Evolutionary conservation across 305 asterid species (phyloP), one percentile per base, ranked within the genome.

Genomic region (Coffea humblotiana): DNA sequence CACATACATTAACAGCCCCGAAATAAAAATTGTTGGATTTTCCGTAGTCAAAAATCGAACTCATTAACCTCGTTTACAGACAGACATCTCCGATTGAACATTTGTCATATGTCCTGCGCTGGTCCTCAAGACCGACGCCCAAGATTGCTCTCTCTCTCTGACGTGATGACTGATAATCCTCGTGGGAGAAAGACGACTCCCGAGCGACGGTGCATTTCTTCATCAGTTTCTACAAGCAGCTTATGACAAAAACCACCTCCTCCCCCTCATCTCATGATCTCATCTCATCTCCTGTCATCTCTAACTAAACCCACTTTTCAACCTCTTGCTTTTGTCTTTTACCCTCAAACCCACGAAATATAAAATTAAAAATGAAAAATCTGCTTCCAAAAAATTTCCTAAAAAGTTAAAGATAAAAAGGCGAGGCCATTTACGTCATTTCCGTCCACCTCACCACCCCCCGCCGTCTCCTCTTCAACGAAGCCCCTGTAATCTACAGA

Each of bases 361-460:
- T 37, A 43, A 3, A 43, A 12, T 45, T 23, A n/a, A 64, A 8
- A 0, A 80, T 78, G 32, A 2, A 75, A 12, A 76, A 63, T 61
- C 29, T 23, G 15, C 21, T 52, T 64, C 3, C 2, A 52, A 14
- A 56, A 2, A 21, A 4, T 6, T 54, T 45, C 12, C 58, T 52
- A 8, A 3, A 29, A 70, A 19, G 40, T 52, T 29, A 23, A 54
- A 69, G 32, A 48, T 21, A 29, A 77, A 25, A n/a, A 74, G 29
- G 51, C 58, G 68, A 77, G 86, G 84, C n/a, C 32, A 85, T 13
- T 49, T 23, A 79, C 18, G 84, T 85, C 77, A 82, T 76, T 76
- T 72, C 64, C 12, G 1, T 19, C 18, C 32, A 78, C 74, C 40
- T 13, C 71, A 65, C 74, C 79, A 77, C 63, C 79, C 79, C 80